Base-by-base conservation (phyloP, 2,329 filamentous ascomycete genomes). In the Ophiosphaerella narmari region DNA sequence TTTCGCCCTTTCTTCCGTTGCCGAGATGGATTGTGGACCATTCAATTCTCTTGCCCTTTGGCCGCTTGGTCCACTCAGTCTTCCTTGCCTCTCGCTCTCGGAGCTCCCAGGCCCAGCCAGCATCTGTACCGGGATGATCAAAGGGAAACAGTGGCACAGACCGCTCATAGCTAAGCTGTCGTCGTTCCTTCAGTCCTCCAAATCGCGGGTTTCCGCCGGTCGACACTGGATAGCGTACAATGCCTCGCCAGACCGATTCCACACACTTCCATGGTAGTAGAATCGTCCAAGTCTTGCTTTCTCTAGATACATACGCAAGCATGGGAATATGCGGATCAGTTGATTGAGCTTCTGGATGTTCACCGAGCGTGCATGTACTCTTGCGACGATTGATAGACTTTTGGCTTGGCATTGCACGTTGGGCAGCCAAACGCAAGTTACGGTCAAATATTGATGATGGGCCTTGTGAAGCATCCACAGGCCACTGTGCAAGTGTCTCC, bases 181-280 rank as follows among this genome's bases (percentile, higher is more conserved):
- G 83, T 43, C 85, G 80, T 72, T 99, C 89, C 38, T 90, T 81
- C 29, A 97, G 66, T 0, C 94, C 93, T 1, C 90, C 93, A 60
- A 96, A 91, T 21, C 87, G 82, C 1, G 90, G 88, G 52, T 91
- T 95, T 0, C 88, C 87, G 7, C 91, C 91, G 1, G 86, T 88
- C 0, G 86, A 88, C 0, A 95, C 79, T 0, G 90, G 90, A 52
- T 87, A 91, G 66, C 91, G 91, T 75, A 96, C 87, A 12, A 97
- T 75, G 39, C 85, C 86, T 62, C 93, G 88, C 94, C 94, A 99
- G 29, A 97, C 79, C 0, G 90, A 85, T 32, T 85, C 78, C 32
- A 97, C 88, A 62, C 90, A 96, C 67, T 90, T 91, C 91, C 93
- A 97, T 0, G 94, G 94, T 3, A 94, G 81, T 21, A 97, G 78